phyloP scores from a whole-genome alignment of 2,329 filamentous ascomycete species.

The Graphilbum sp. region DNA sequence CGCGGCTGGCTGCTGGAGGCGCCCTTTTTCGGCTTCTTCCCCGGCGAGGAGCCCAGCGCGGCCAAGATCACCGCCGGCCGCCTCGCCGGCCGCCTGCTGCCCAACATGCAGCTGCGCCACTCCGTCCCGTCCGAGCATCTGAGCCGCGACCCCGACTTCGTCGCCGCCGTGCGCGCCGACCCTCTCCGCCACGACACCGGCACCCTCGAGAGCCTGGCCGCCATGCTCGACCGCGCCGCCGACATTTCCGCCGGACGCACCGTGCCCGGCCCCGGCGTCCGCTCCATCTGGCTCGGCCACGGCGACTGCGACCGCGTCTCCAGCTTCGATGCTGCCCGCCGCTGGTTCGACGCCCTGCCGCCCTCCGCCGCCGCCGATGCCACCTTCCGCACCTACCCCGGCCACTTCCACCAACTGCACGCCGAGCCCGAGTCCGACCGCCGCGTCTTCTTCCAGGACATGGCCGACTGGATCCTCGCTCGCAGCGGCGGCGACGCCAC shows the following conservation, averaged over 20 bases:
- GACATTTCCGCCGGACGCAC: conserved; percentile 41
- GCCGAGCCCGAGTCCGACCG: conserved; percentile 31
- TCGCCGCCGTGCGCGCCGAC: conserved; percentile 46
- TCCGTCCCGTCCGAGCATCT: conserved; percentile 47
- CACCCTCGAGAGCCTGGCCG: conserved; percentile 61
- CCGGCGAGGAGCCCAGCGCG: conserved; percentile 43
- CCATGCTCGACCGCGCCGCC: conserved; percentile 58
- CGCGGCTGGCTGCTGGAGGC: conserved; percentile 60
- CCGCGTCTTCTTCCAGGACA: conserved; percentile 39
- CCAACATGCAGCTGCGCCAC: conserved; percentile 49
- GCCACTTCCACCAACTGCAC: conserved; percentile 63
- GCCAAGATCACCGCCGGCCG: conserved; percentile 50
- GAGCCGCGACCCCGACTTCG: conserved; percentile 48
- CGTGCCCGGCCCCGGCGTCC: conserved; percentile 34
- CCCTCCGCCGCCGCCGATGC: conserved; percentile 46
- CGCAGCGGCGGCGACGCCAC: conserved; percentile 12
- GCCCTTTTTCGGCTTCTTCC: conserved; percentile 64
- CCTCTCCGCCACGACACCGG: conserved; percentile 65
- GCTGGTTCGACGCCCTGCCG: conserved; percentile 35
- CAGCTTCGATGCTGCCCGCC: conserved; percentile 46
- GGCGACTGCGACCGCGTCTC: conserved; percentile 60
- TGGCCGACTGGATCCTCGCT: conserved; percentile 49
- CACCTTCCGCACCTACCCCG: conserved; percentile 57
- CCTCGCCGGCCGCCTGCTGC: conserved; percentile 50
- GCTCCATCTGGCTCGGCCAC: conserved; percentile 55